Conservation (phyloP, 805 yeast species). For the Kazachstania viticola region DNA sequence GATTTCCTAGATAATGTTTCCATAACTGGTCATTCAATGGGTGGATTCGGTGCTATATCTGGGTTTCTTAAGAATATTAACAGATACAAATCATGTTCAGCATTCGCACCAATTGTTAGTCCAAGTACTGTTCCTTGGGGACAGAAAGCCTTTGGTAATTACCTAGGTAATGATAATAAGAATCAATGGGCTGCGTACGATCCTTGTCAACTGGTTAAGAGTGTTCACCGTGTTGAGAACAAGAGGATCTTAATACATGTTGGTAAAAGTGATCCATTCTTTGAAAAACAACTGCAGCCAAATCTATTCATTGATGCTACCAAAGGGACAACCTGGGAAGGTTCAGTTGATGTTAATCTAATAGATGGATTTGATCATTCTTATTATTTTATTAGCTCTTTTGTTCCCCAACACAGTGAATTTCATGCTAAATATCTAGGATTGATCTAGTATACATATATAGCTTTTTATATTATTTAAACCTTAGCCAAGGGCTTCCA, state of each 20-base stretch:
- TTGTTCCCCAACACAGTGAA: slow-evolving; percentile 71
- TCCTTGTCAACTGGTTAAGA: slow-evolving; percentile 51
- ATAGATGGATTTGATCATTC: slow-evolving; percentile 88
- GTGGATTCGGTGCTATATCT: slow-evolving; percentile 86
- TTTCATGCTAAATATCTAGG: slow-evolving; percentile 67
- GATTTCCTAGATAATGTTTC: slow-evolving; percentile 52
- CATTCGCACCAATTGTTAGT: slow-evolving; percentile 83
- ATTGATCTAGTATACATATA: slow-evolving; percentile 12
- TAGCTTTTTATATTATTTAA: no score
- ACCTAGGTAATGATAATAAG: slow-evolving; percentile 51
- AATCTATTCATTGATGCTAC: slow-evolving; percentile 53
- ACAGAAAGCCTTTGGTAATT: slow-evolving; percentile 65
- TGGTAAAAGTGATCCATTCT: slow-evolving; percentile 72
- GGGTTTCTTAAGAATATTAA: slow-evolving; percentile 52
- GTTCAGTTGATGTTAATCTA: slow-evolving; percentile 43
- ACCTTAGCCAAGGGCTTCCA: no score
- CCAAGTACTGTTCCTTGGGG: slow-evolving; percentile 84
- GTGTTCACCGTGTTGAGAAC: slow-evolving; percentile 31
- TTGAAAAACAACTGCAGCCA: slow-evolving; percentile 58
- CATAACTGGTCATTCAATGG: slow-evolving; percentile 97
- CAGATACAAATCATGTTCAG: slow-evolving; percentile 63
- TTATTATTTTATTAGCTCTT: slow-evolving; percentile 72
- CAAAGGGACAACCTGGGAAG: slow-evolving; percentile 45
- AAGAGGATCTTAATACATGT: slow-evolving; percentile 67
- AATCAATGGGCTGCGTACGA: slow-evolving; percentile 62